A percentile compares a stretch with the other conserved stretches of the same genome.
Conservation (phyloP, 2,329 filamentous ascomycete species). For the Pseudogymnoascus sp. region DNA sequence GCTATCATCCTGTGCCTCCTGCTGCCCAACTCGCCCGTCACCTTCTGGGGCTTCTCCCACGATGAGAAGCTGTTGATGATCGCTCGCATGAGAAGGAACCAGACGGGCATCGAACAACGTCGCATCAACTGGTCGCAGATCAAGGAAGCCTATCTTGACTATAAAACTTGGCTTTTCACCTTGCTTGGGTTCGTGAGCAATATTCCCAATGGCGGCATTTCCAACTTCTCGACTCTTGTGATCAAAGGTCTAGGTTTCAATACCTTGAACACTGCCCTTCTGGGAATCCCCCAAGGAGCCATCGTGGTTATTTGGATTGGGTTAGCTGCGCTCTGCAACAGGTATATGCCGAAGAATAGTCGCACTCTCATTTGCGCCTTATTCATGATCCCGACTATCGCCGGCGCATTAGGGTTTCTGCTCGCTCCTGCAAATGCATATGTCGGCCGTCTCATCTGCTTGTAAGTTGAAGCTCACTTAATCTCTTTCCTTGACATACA, state of each 20-base stretch:
- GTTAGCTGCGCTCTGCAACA: conserved; percentile 35
- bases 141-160: conserved; percentile 37
- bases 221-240: conserved; percentile 37
- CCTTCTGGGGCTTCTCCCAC: conserved; percentile 32
- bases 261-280: conserved; percentile 44
- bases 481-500: background rate
- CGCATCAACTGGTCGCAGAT: conserved; percentile 43
- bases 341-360: conserved; percentile 37
- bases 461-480: conserved; percentile 22
- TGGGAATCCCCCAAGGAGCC: conserved; percentile 45
- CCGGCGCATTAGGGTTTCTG: conserved; percentile 50
- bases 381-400: conserved; percentile 53
- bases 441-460: conserved; percentile 50
- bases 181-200: conserved; percentile 32
- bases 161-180: conserved; percentile 28
- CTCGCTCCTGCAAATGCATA: conserved; percentile 44
- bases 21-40: conserved; percentile 42
- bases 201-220: conserved; percentile 48
- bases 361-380: conserved; percentile 47
- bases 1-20: conserved; percentile 34
- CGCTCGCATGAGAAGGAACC: conserved; percentile 46
- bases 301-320: conserved; percentile 52
- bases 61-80: conserved; percentile 38
- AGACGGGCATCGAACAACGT: conserved; percentile 45
- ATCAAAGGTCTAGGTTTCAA: conserved; percentile 33